A percentile compares a stretch with the other conserved stretches of the same genome.
phyloP scores from a whole-genome alignment of 2,329 filamentous ascomycete genomes.

The Fusarium chaquense region DNA sequence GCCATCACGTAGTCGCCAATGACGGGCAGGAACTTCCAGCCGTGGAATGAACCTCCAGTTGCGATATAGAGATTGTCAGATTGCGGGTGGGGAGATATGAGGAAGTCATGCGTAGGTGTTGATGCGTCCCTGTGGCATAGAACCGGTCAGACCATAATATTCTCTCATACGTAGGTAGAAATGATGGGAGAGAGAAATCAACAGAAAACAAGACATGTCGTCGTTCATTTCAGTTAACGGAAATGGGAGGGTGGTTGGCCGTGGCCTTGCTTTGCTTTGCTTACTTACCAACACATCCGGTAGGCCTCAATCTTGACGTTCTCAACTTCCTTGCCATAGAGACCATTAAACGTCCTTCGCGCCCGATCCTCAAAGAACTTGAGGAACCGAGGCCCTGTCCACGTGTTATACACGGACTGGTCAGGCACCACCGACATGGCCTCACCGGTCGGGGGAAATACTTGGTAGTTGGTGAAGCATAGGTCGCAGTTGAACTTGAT shows the following conservation, averaged over 20 bases:
- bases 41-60: slow-evolving; percentile 72
- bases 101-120: slow-evolving; percentile 71
- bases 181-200: too few species aligned
- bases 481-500: slow-evolving; percentile 73
- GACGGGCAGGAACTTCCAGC: slow-evolving; percentile 73
- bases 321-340: slow-evolving; percentile 58
- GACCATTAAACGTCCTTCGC: slow-evolving; percentile 54
- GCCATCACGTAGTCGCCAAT: slow-evolving; percentile 70
- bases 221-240: background rate
- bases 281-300: slow-evolving; percentile 59
- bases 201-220: background rate
- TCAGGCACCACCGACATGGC: slow-evolving; percentile 65
- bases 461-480: slow-evolving; percentile 67
- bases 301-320: slow-evolving; percentile 57
- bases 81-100: slow-evolving; percentile 66
- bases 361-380: slow-evolving; percentile 60
- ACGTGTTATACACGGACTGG: slow-evolving; percentile 57
- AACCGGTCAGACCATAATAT: slow-evolving; percentile 31
- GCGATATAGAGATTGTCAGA: slow-evolving; percentile 69
- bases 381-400: slow-evolving; percentile 56
- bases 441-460: slow-evolving; percentile 60
- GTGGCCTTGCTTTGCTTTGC: slow-evolving; percentile 8
- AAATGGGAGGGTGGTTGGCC: background rate
- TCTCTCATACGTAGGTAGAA: background rate
- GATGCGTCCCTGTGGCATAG: slow-evolving; percentile 66